phyloP scores from a whole-genome alignment of 768 basidiomycete genomes.

The Kwoniella dejecticola region DNA sequence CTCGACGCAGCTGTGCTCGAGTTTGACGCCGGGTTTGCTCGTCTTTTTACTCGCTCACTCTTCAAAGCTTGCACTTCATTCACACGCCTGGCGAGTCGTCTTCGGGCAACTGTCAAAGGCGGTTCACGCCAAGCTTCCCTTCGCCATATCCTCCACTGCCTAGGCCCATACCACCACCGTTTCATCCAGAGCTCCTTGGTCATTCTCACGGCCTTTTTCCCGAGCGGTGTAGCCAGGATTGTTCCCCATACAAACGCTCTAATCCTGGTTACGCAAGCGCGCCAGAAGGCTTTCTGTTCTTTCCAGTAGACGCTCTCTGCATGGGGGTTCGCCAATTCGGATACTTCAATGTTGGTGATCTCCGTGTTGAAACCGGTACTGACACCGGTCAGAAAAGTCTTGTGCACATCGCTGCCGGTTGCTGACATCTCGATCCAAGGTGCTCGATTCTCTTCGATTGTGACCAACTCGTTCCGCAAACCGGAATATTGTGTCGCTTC shows the following conservation, averaged over 20 bases:
- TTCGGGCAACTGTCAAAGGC: constrained; percentile 9
- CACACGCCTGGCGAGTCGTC: constrained; percentile 3
- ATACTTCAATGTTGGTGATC: constrained; percentile 43
- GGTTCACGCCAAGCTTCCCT: constrained; percentile 40
- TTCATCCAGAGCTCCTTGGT: constrained; percentile 9
- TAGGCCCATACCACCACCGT: constrained; percentile 50
- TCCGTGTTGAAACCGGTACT: constrained; percentile 42
- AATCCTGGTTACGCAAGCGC: constrained; percentile 8
- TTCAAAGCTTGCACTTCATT: constrained; percentile 6
- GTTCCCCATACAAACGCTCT: constrained; percentile 17
- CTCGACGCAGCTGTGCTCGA: constrained; percentile 13
- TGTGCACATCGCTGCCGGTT: constrained; percentile 21
- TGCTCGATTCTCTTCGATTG: constrained; percentile 29
- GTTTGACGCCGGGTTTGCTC: not conserved
- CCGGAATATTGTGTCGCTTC: constrained; percentile 48
- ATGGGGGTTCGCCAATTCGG: constrained; percentile 27
- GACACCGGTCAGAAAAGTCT: not conserved
- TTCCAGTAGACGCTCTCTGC: constrained; percentile 31
- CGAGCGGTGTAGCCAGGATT: constrained; percentile 32
- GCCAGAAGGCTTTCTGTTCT: constrained; percentile 36
- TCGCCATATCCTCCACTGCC: constrained; percentile 44
- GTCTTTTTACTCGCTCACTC: not conserved
- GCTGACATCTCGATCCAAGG: constrained; percentile 41
- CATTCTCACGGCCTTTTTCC: constrained; percentile 15
- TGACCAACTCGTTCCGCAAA: constrained; percentile 42